Base-by-base conservation (phyloP, 129 eudicot genomes). In the Flaveria bidentis region DNA sequence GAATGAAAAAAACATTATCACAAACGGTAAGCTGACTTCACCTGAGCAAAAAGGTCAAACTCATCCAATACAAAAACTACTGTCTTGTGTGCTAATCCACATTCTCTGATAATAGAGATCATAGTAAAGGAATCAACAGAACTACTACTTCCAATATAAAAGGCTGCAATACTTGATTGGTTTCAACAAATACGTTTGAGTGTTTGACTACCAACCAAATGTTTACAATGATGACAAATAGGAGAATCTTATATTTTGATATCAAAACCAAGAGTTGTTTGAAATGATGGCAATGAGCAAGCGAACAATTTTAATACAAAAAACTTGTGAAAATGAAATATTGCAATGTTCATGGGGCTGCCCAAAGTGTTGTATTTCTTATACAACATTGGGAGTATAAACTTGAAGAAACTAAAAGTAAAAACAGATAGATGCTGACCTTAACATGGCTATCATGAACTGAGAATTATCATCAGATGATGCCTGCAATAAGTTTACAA, bases 21-120 rank as follows among this genome's bases (percentile, higher is more conserved):
- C 60, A 55, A 25, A 8, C 5, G 12, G 36, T 20, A 61, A 12
- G 49, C 16, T 30, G 63, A 70, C 73, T 80, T 79, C 62, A 89
- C 99, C 97, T 91, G 96, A 44, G 99, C 88, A 85, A 94, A 94
- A 68, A 84, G 96, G 83, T 94, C 98, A 75, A 94, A 94, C 77
- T 91, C 97, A 30, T 94, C 93, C 74, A 94, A 74, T 67, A 91
- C 82, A 87, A 94, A 94, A 65, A 94, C 71, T 22, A 91, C 82
- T 47, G 99, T 94, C 82, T 91, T 94, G 80, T 94, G 99, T 39
- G 99, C 99, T 84, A 94, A 87, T 84, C 99, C 99, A 76, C 99
- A 94, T 78, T 94, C 99, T 78, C 99, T 94, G 82, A 26, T 71
- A 74, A 69, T 25, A 52, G 9, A 68, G 74, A 77, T 66, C 47